Evolutionary conservation across 2,329 filamentous ascomycete genomes (phyloP).

Genomic region (Dichotomopilus funicola): DNA sequence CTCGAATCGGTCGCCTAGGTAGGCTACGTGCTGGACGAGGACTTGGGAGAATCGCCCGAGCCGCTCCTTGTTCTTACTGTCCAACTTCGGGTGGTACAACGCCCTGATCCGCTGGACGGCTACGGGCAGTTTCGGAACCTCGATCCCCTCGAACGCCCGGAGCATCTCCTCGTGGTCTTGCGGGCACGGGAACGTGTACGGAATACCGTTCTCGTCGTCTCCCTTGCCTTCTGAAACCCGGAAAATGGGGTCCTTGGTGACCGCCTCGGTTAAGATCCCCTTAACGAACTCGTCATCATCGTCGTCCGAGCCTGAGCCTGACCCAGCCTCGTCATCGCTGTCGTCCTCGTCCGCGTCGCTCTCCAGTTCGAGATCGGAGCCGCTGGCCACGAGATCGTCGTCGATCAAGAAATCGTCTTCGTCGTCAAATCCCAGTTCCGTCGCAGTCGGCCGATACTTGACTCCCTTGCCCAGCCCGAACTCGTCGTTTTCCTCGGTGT

Average conservation of each 20-base stretch:
- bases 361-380: slow-evolving; percentile 59
- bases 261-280: slow-evolving; percentile 56
- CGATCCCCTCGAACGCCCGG: slow-evolving; percentile 55
- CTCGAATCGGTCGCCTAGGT: slow-evolving; percentile 39
- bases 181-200: slow-evolving; percentile 83
- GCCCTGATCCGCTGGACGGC: slow-evolving; percentile 86
- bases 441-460: slow-evolving; percentile 48
- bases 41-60: slow-evolving; percentile 61
- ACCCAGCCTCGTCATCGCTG: slow-evolving; percentile 34
- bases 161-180: slow-evolving; percentile 69
- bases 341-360: slow-evolving; percentile 46
- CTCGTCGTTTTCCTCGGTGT: slow-evolving; percentile 44
- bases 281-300: slow-evolving; percentile 68
- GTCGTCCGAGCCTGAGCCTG: slow-evolving; percentile 39
- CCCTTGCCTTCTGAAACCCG: slow-evolving; percentile 37
- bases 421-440: slow-evolving; percentile 72
- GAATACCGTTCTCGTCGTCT: slow-evolving; percentile 52
- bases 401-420: slow-evolving; percentile 93
- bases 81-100: slow-evolving; percentile 83
- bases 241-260: slow-evolving; percentile 49
- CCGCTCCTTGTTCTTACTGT: slow-evolving; percentile 77
- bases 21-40: slow-evolving; percentile 57
- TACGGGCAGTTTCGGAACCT: slow-evolving; percentile 61
- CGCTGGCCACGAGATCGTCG: slow-evolving; percentile 78
- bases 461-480: slow-evolving; percentile 57